Percentiles rank a stretch among this genome's conserved stretches.
phyloP scores from a whole-genome alignment of 2,329 filamentous ascomycete species.

The Colletotrichum echinochloae region DNA sequence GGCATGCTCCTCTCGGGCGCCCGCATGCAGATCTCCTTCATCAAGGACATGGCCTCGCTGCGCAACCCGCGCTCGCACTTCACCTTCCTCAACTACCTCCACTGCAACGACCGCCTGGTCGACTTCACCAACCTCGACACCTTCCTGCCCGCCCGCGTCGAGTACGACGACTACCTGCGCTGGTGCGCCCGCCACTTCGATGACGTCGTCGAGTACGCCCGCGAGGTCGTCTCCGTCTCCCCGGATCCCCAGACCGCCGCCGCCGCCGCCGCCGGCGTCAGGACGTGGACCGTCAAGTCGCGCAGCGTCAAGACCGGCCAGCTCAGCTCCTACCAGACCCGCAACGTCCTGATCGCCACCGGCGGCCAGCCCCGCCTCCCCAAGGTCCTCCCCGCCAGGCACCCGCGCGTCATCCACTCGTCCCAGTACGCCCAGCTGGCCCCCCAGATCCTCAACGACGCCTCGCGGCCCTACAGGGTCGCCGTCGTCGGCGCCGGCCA shows the following conservation, averaged over 20 bases:
- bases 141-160: constrained; percentile 85
- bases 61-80: constrained; percentile 90
- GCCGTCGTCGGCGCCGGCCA: constrained; percentile 92
- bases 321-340: constrained; percentile 65
- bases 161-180: constrained; percentile 95
- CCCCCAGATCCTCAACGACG: constrained; percentile 68
- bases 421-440: constrained; percentile 82
- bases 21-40: constrained; percentile 97
- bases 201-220: constrained; percentile 77
- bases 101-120: constrained; percentile 82
- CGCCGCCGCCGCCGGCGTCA: constrained; percentile 61
- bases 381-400: constrained; percentile 73
- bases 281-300: constrained; percentile 76
- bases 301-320: constrained; percentile 70
- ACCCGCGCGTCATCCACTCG: constrained; percentile 86
- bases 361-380: constrained; percentile 78
- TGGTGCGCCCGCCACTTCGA: constrained; percentile 91
- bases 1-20: constrained; percentile 95
- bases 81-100: constrained; percentile 95
- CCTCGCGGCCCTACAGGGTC: constrained; percentile 73
- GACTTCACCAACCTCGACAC: constrained; percentile 93
- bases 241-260: constrained; percentile 55
- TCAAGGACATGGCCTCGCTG: constrained; percentile 94
- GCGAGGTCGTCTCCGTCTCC: constrained; percentile 79
- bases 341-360: constrained; percentile 72